Percentiles rank a stretch among this genome's conserved stretches.
phyloP scores from a whole-genome alignment of 2,329 filamentous ascomycete species.

The Aspergillus sp. region DNA sequence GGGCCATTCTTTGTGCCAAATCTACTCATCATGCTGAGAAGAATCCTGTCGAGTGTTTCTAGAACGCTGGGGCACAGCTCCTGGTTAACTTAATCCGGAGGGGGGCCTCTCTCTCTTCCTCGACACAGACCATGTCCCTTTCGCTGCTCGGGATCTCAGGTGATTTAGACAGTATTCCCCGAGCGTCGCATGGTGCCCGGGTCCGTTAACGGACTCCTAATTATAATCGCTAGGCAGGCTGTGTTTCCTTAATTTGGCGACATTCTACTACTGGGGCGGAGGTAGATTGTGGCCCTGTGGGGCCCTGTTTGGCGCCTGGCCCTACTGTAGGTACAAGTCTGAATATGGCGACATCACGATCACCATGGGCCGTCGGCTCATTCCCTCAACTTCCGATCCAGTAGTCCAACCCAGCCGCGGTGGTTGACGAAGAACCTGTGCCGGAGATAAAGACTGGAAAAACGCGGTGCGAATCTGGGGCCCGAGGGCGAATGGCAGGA shows the following conservation, averaged over 20 bases:
- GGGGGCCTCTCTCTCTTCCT: background rate
- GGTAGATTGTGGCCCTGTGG: background rate
- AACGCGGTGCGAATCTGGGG: background rate
- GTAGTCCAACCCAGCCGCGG: background rate
- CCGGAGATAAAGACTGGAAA: background rate
- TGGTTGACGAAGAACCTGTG: background rate
- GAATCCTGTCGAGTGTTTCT: background rate
- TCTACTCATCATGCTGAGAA: background rate
- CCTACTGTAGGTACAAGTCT: background rate
- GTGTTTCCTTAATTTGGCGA: background rate
- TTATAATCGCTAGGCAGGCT: background rate
- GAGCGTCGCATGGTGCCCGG: background rate
- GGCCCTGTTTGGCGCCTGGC: background rate
- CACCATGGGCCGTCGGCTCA: background rate
- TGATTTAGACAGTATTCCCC: too few species aligned
- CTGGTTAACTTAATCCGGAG: background rate
- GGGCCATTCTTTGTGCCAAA: conserved; percentile 7
- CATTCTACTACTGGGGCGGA: background rate
- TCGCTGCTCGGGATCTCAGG: too few species aligned
- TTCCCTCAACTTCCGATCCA: background rate
- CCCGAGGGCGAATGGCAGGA: background rate
- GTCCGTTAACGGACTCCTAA: background rate
- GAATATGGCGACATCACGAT: background rate
- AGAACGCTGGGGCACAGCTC: conserved; percentile 1
- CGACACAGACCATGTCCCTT: background rate